Conservation (phyloP, 1,284 basidiomycete genomes). For the Microbotryum intermedium region DNA sequence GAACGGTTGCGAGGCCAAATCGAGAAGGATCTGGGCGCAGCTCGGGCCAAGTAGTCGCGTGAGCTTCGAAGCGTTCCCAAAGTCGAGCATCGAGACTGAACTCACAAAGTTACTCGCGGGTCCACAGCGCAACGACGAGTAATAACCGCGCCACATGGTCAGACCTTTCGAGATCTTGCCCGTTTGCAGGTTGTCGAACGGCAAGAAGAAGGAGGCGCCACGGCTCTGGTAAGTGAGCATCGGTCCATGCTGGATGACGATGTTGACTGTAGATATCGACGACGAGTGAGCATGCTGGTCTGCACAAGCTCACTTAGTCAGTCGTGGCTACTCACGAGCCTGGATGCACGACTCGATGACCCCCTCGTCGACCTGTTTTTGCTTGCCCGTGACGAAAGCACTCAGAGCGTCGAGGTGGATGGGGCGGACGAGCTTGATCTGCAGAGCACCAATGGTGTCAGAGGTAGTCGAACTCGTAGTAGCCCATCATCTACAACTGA, state of each 20-base stretch:
- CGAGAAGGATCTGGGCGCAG: constrained; percentile 8
- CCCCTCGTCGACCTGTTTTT: not conserved
- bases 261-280: constrained; percentile 1
- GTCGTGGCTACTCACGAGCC: not conserved
- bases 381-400: not conserved
- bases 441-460: too few relatives aligned
- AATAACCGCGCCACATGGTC: constrained; percentile 14
- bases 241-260: constrained; percentile 12
- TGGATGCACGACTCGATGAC: constrained; percentile 2
- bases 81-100: too few relatives aligned
- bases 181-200: not conserved
- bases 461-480: too few relatives aligned
- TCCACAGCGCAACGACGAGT: constrained; percentile 1
- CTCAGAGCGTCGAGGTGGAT: not conserved
- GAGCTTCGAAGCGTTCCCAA: too few relatives aligned
- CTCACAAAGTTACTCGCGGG: not conserved
- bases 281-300: not conserved
- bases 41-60: too few relatives aligned
- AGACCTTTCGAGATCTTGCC: not conserved
- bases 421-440: constrained; percentile 3
- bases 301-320: not conserved
- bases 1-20: constrained; percentile 3
- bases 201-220: constrained; percentile 14
- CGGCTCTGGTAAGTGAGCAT: not conserved
- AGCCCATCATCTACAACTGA: too few relatives aligned